Evolutionary conservation across 108 stramenopile genomes (phyloP).

Genomic region (Licmophora abbreviata): DNA sequence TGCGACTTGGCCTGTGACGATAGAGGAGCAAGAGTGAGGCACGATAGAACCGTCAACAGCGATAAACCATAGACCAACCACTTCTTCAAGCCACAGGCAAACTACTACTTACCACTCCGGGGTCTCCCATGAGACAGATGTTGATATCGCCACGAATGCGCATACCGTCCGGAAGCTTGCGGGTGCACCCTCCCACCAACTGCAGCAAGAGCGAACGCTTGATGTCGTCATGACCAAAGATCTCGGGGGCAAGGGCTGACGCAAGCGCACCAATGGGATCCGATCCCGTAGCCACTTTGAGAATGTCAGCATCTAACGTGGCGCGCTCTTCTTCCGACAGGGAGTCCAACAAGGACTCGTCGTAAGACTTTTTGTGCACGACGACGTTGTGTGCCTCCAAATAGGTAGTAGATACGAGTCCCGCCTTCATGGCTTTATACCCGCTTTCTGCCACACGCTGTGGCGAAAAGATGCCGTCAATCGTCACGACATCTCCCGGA

Average conservation of each 20-base stretch:
- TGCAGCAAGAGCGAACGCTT: constrained; percentile 93
- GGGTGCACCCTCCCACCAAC: constrained; percentile 92
- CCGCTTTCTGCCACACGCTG: constrained; percentile 67
- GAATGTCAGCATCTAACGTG: constrained; percentile 47
- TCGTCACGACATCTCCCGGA: constrained; percentile 95
- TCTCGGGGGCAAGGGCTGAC: constrained; percentile 92
- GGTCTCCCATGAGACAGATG: constrained; percentile 98
- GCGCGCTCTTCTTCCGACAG: constrained; percentile 45
- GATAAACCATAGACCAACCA: too few relatives aligned
- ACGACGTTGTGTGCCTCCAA: constrained; percentile 81
- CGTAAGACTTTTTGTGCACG: constrained; percentile 88
- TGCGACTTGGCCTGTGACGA: constrained; percentile 99
- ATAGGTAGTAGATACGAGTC: constrained; percentile 88
- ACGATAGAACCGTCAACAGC: too few relatives aligned
- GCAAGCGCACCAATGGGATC: constrained; percentile 82
- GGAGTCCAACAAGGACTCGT: constrained; percentile 41
- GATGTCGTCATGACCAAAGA: constrained; percentile 97
- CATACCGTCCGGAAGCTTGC: constrained; percentile 92
- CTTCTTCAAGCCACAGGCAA: too few relatives aligned
- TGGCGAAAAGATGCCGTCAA: constrained; percentile 91
- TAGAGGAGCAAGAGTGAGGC: too few relatives aligned
- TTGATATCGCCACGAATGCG: constrained; percentile 95
- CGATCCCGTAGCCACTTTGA: constrained; percentile 42
- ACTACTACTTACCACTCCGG: too few relatives aligned
- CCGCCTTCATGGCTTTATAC: constrained; percentile 85